Evolutionary conservation across 2,329 filamentous ascomycete genomes (phyloP).

Genomic region (Emergomyces orientalis): DNA sequence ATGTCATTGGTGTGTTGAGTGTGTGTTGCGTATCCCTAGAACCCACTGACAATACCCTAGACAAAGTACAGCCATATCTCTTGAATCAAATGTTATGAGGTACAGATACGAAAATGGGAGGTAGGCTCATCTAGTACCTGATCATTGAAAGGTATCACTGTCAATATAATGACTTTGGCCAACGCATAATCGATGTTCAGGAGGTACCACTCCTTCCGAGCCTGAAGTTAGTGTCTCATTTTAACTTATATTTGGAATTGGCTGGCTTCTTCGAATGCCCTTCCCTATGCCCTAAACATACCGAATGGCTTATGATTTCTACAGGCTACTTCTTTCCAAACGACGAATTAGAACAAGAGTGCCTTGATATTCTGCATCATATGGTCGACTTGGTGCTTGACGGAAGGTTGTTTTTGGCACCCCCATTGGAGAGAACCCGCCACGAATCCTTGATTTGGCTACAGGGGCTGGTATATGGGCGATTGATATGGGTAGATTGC

Average conservation of each 20-base stretch:
- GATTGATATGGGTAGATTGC: constrained; percentile 23
- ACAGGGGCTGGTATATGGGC: constrained; percentile 33
- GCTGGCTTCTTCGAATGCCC: neutral
- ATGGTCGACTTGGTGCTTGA: constrained; percentile 41
- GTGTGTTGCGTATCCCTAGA: neutral
- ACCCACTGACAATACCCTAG: neutral
- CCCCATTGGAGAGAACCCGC: constrained; percentile 32
- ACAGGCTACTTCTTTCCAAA: constrained; percentile 13
- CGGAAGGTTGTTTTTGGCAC: constrained; percentile 38
- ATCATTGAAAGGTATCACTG: neutral
- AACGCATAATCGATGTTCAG: neutral
- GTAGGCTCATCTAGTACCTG: neutral
- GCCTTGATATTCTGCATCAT: constrained; percentile 24
- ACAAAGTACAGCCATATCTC: constrained; percentile 9
- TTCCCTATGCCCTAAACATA: constrained; percentile 1
- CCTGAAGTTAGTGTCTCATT: constrained; percentile 10
- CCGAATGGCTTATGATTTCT: constrained; percentile 7
- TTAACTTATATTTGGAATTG: neutral
- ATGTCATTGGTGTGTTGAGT: neutral
- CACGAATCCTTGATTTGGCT: constrained; percentile 42
- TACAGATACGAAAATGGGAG: constrained; percentile 18
- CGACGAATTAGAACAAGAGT: constrained; percentile 18
- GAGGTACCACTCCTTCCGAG: constrained; percentile 15
- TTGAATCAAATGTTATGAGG: constrained; percentile 13
- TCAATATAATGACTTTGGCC: neutral